These are phyloP conservation scores for Vitis amurensis DNA, from an alignment of 164 flowering plant species.

Conservation along the genomic window DNA sequence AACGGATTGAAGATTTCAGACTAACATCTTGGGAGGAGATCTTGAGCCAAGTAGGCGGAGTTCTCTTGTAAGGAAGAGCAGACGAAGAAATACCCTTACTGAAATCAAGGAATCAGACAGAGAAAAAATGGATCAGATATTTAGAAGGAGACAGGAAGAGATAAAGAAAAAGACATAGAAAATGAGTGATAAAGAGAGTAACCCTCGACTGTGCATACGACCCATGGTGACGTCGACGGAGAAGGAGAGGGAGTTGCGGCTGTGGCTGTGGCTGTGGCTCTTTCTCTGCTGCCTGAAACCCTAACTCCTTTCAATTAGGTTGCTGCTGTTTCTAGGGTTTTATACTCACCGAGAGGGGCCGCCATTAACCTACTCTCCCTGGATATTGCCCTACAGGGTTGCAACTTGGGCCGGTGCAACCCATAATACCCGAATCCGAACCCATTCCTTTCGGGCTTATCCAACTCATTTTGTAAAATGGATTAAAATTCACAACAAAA, in stretches of 20 bases:
- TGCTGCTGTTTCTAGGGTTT: background rate
- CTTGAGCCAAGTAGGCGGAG: conserved; percentile 65
- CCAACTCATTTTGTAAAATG: too few relatives aligned
- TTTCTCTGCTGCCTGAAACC: background rate
- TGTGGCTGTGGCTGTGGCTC: background rate
- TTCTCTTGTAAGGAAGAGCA: conserved; percentile 81
- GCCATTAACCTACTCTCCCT: too few relatives aligned
- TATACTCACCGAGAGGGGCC: too few relatives aligned
- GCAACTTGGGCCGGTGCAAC: too few relatives aligned
- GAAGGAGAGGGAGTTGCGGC: conserved; percentile 10
- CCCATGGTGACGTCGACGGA: conserved; percentile 30
- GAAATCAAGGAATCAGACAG: conserved; percentile 14
- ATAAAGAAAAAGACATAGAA: background rate
- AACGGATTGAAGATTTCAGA: background rate
- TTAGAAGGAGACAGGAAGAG: background rate
- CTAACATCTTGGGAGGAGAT: conserved; percentile 37
- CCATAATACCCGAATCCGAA: too few relatives aligned
- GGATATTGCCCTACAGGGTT: too few relatives aligned
- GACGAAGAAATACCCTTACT: conserved; percentile 90
- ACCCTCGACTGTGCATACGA: conserved; percentile 56
- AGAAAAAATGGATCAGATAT: background rate
- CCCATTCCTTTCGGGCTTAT: too few relatives aligned
- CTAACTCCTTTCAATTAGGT: background rate
- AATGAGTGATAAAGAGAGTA: background rate
- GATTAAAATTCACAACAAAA: too few relatives aligned